A percentile compares a stretch with the other conserved stretches of the same genome.
Conservation (phyloP, 805 yeast species). For the Starmerella vitae region DNA sequence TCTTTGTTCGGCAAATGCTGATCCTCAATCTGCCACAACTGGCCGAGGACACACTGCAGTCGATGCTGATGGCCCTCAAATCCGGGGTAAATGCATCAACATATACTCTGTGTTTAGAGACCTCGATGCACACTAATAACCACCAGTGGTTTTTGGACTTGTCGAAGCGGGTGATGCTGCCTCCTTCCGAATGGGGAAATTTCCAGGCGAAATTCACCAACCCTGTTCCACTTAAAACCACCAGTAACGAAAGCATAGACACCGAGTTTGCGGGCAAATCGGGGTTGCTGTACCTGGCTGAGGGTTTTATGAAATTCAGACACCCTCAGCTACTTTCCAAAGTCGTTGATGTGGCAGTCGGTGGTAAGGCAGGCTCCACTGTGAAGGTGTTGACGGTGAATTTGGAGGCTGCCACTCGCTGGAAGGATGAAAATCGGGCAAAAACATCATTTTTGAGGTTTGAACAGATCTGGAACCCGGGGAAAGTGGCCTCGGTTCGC, state of each 20-base stretch:
- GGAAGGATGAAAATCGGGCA: slow-evolving; percentile 17
- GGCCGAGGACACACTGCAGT: slow-evolving; percentile 23
- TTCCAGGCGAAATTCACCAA: slow-evolving; percentile 10
- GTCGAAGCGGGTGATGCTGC: slow-evolving; percentile 1
- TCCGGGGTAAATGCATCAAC: not conserved
- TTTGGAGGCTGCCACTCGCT: slow-evolving; percentile 18
- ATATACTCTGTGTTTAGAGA: slow-evolving; percentile 10
- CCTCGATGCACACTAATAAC: slow-evolving; percentile 8
- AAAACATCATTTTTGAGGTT: slow-evolving; percentile 16
- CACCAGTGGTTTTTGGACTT: slow-evolving; percentile 9
- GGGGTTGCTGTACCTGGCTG: slow-evolving; percentile 4
- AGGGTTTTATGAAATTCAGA: slow-evolving; percentile 14
- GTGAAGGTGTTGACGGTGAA: slow-evolving; percentile 16
- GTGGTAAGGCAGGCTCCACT: not conserved
- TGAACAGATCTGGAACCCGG: slow-evolving; percentile 4
- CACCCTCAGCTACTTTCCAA: slow-evolving; percentile 1
- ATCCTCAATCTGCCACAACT: slow-evolving; percentile 16
- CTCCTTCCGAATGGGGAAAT: slow-evolving; percentile 3
- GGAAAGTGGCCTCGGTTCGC: slow-evolving; percentile 3
- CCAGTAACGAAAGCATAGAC: not conserved
- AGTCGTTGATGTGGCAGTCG: not conserved
- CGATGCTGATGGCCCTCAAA: slow-evolving; percentile 18
- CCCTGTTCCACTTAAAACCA: not conserved
- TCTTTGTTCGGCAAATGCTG: slow-evolving; percentile 20
- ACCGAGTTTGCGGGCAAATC: not conserved